Evolutionary conservation across 192 early-diverging fungal species (phyloP), one percentile per base, ranked within the genome.

Genomic region (Mortierella claussenii): DNA sequence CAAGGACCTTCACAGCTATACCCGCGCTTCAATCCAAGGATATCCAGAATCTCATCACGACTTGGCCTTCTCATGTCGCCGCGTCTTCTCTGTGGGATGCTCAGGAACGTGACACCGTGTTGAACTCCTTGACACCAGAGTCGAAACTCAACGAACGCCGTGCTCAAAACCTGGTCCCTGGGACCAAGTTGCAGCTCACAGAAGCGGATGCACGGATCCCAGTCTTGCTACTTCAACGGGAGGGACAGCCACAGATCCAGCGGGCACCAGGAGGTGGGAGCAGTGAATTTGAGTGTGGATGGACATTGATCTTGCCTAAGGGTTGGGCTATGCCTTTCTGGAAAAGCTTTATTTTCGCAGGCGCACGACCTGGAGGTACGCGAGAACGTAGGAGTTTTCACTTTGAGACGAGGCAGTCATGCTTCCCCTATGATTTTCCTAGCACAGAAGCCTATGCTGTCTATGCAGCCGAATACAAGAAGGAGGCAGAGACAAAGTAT

Each of bases 241-340:
- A 90, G 27, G 80, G 47, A 7, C 50, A 40, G 31, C 69, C 45
- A 1, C 68, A 69, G 46, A 76, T 46, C 43, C 34, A 15, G 46
- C 63, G 40, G 12, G 80, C 44, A 18, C 42, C 55, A 33, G 61
- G 64, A 28, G 70, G 48, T 31, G 78, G 71, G 6, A 82, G 75
- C 27, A 83, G 78, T 11, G 88, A 88, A 57, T 82, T 67, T 30
- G 68, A 78, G 13, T 79, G 89, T 52, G 95, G 95, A 0, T 96
- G 95, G 95, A 91, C 91, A 21, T 37, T 97, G 20, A 73, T 97
- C 30, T 71, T 95, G 8, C 93, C 94, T 15, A 79, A 82, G n/a
- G 89, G 90, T 0, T 96, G 91, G 90, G 95, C 88, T 9, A 92
- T 93, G 83, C 64, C 88, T 11, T 88, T 99, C 62, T 98, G 95